Evolutionary conservation across 2,329 filamentous ascomycete genomes (phyloP), one percentile per base, ranked within the genome.

Genomic region (Microcera coccophila): DNA sequence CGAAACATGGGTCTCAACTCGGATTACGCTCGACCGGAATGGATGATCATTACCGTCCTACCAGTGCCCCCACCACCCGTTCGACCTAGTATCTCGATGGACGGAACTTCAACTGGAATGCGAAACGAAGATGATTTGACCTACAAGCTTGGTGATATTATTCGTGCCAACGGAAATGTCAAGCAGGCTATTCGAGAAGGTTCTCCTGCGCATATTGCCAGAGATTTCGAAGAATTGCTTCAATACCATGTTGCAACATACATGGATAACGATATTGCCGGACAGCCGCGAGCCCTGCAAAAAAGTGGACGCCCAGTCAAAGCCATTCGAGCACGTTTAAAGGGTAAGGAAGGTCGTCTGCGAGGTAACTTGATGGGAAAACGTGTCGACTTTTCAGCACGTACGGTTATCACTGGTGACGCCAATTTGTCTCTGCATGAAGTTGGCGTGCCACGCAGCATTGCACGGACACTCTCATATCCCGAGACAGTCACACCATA

Each of bases 291-390:
- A 57, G 91, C 93, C 3, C 75, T 97, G 61, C 94, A 98, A 62
- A 98, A 98, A 75, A 95, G 90, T 43, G 94, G 94, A 36, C 84
- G 94, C 61, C 90, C 94, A 1, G 86, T 98, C 55, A 98, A 98
- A 73, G 90, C 93, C 14, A 95, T 98, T 53, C 87, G 94, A 58
- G 90, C 90, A 48, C 90, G 93, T 69, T 77, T 99, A 65, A 99
- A 99, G 82, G 94, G 94, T 50, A 99, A 99, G 71, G 93, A 99
- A 64, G 93, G 93, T 56, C 90, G 93, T 76, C 81, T 99, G 18
- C 85, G 93, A 72, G 93, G 94, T 63, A 99, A 98, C 69, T 75
- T 98, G 76, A 98, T 98, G 94, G 93, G 93, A 52, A 99, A 98
- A 72, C 90, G 90, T 81, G 93, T 98, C 48, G 93, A 99, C 65